phyloP scores from a whole-genome alignment of 176 grass and related monocot genomes.

The Triticum aestivum region IWGSC_CS_RefSeq_v2.1 NC_057804.1:510292051-510292550 shows the following conservation, averaged over 20 bases:
- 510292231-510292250: not conserved
- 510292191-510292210: not conserved
- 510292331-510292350: not conserved
- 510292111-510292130: not conserved
- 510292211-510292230: not conserved
- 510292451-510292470: not conserved
- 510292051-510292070: too few relatives aligned
- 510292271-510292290: not conserved
- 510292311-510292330: not conserved
- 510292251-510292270: too few relatives aligned
- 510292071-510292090: too few relatives aligned
- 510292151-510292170: not conserved
- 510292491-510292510: not conserved
- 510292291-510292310: not conserved
- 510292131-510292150: not conserved
- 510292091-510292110: not conserved
- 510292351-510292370: not conserved
- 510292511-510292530: not conserved
- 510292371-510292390: not conserved
- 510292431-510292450: not conserved
- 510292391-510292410: not conserved
- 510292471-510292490: not conserved
- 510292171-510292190: not conserved
- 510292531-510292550: not conserved
- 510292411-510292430: not conserved